These are phyloP conservation scores for Colletotrichum destructivum DNA, from an alignment of 2,329 filamentous ascomycete species.

Conservation along the genomic window DNA sequence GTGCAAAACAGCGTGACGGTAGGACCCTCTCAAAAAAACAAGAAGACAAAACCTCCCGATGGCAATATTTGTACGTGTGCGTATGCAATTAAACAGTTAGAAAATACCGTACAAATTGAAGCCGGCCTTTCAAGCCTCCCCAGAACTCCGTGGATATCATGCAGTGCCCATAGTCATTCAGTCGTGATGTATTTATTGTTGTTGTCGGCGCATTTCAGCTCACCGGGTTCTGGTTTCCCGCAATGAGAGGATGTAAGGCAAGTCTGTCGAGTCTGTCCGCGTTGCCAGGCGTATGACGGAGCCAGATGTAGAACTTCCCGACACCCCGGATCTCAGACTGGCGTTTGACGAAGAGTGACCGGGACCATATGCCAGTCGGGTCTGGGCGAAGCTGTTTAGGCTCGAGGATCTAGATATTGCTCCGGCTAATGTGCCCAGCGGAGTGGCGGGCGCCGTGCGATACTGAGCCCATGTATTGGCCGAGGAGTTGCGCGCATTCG, in stretches of 20 bases:
- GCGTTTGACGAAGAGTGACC: constrained; percentile 56
- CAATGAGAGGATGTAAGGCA: constrained; percentile 54
- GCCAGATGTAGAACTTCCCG: constrained; percentile 51
- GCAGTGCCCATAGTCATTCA: constrained; percentile 35
- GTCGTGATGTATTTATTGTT: constrained; percentile 26
- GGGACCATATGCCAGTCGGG: constrained; percentile 56
- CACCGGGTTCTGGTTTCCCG: constrained; percentile 38
- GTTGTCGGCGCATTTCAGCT: constrained; percentile 9
- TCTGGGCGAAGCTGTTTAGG: constrained; percentile 59
- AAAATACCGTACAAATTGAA: constrained; percentile 26
- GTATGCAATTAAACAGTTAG: constrained; percentile 33
- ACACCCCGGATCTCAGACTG: constrained; percentile 57
- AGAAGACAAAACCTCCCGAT: too few relatives aligned
- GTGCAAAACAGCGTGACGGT: neutral
- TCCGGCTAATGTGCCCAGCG: constrained; percentile 59
- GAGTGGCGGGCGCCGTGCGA: constrained; percentile 69
- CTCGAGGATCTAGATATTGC: constrained; percentile 56
- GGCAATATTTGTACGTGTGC: neutral
- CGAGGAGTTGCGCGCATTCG: constrained; percentile 58
- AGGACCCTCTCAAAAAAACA: neutral
- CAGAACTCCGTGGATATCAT: constrained; percentile 42
- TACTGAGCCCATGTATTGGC: constrained; percentile 62
- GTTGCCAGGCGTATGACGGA: constrained; percentile 66
- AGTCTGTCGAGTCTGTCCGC: constrained; percentile 49
- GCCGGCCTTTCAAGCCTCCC: neutral